Evolutionary conservation across 2,329 filamentous ascomycete genomes (phyloP).

Genomic region (Verticillium isaacii): DNA sequence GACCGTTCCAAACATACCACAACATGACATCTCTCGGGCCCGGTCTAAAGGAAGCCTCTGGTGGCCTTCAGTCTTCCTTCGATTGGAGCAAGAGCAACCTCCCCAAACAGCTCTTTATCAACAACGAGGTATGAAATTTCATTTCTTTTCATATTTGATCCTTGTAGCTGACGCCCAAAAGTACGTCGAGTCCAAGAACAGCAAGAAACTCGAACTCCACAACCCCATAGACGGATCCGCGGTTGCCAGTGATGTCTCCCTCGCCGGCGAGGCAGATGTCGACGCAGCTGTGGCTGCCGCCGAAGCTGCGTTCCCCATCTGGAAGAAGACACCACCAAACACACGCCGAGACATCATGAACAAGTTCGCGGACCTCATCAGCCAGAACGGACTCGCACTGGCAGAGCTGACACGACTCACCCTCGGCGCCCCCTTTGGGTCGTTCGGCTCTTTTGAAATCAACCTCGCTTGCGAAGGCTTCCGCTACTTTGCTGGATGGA

Average conservation of each 20-base stretch:
- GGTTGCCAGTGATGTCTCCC: conserved; percentile 41
- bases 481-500: conserved; percentile 20
- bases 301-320: conserved; percentile 39
- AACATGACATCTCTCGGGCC: conserved; percentile 19
- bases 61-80: conserved; percentile 9
- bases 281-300: conserved; percentile 43
- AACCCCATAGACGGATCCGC: conserved; percentile 45
- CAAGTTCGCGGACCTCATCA: conserved; percentile 38
- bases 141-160: background rate
- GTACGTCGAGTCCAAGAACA: conserved; percentile 34
- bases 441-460: conserved; percentile 39
- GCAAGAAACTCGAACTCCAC: conserved; percentile 40
- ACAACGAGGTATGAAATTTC: conserved; percentile 25
- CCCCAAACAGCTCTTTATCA: conserved; percentile 31
- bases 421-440: conserved; percentile 36
- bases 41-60: conserved; percentile 11
- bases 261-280: conserved; percentile 41
- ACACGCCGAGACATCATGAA: conserved; percentile 33
- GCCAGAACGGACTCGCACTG: conserved; percentile 26
- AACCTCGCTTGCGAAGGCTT: conserved; percentile 31
- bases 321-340: conserved; percentile 29
- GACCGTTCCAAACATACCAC: background rate
- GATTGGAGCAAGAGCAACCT: conserved; percentile 24
- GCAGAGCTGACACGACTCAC: conserved; percentile 37
- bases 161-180: conserved; percentile 14